Evolutionary conservation across 768 basidiomycete species (phyloP).

Genomic region (Termitomyces sp.): DNA sequence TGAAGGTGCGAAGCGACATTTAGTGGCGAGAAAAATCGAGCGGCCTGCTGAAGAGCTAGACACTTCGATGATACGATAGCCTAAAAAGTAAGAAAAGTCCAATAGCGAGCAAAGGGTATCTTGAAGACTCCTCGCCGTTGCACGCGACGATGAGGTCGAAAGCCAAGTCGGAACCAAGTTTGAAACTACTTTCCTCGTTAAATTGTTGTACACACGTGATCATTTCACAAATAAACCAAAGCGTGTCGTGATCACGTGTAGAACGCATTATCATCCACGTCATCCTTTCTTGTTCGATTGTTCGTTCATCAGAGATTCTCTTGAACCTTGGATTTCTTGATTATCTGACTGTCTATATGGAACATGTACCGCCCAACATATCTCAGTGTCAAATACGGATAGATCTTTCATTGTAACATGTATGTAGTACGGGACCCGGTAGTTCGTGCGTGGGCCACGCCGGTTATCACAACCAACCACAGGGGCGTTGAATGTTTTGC

Average conservation of each 20-base stretch:
- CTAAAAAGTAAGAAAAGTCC: neutral
- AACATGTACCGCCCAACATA: neutral
- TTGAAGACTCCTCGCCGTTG: conserved; percentile 6
- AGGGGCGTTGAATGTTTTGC: neutral
- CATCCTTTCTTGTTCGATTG: neutral
- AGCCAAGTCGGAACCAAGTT: conserved; percentile 8
- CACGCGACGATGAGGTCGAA: conserved; percentile 12
- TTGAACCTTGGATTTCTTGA: neutral
- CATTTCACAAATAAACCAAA: conserved; percentile 8
- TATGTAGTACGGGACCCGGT: too few species aligned
- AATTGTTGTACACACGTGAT: conserved; percentile 12
- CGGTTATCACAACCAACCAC: too few species aligned
- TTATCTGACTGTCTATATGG: neutral
- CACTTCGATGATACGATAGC: neutral
- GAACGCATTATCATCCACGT: neutral
- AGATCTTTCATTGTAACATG: neutral
- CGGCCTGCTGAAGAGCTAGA: conserved; percentile 3
- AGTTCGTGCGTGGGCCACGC: too few species aligned
- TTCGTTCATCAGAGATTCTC: neutral
- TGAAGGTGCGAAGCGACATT: conserved; percentile 57
- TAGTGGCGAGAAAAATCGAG: conserved; percentile 5
- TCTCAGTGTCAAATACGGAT: too few species aligned
- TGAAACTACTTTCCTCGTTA: conserved; percentile 15
- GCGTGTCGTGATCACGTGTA: conserved; percentile 6
- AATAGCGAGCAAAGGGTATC: conserved; percentile 2